These are phyloP conservation scores for Falciphora oryzae DNA, from an alignment of 2,329 filamentous ascomycete genomes.

Conservation along the genomic window DNA sequence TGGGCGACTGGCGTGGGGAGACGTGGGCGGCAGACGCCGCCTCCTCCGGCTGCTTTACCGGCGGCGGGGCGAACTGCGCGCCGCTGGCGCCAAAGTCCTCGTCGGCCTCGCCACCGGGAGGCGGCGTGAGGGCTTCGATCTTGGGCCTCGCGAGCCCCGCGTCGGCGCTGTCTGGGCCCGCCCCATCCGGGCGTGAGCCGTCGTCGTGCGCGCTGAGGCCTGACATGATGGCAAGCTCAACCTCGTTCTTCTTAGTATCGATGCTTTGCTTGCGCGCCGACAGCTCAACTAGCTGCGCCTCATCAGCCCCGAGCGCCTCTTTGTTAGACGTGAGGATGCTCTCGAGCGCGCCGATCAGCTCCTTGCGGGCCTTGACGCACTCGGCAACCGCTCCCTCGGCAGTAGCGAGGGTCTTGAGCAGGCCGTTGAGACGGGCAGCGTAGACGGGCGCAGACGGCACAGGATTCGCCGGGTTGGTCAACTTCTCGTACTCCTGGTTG, in stretches of 20 bases:
- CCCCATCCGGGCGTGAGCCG: background rate
- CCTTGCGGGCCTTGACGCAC: slow-evolving; percentile 76
- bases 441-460: slow-evolving; percentile 82
- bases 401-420: slow-evolving; percentile 83
- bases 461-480: slow-evolving; percentile 61
- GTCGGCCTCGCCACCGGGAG: slow-evolving; percentile 46
- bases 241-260: slow-evolving; percentile 77
- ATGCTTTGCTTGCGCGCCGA: slow-evolving; percentile 62
- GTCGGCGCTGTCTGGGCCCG: slow-evolving; percentile 63
- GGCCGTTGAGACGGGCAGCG: slow-evolving; percentile 78
- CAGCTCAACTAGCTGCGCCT: slow-evolving; percentile 59
- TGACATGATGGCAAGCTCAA: slow-evolving; percentile 87
- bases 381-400: slow-evolving; percentile 87
- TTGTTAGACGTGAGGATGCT: slow-evolving; percentile 73
- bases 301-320: slow-evolving; percentile 62
- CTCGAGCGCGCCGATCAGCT: slow-evolving; percentile 74
- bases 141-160: slow-evolving; percentile 51
- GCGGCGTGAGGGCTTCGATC: slow-evolving; percentile 63
- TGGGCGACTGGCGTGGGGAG: slow-evolving; percentile 9
- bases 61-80: slow-evolving; percentile 10
- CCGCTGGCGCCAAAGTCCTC: slow-evolving; percentile 19
- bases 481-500: slow-evolving; percentile 76
- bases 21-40: background rate
- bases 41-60: slow-evolving; percentile 8
- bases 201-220: slow-evolving; percentile 46